Base-by-base conservation (phyloP, 1,284 basidiomycete species). In the Pseudozyma thailandica region DNA sequence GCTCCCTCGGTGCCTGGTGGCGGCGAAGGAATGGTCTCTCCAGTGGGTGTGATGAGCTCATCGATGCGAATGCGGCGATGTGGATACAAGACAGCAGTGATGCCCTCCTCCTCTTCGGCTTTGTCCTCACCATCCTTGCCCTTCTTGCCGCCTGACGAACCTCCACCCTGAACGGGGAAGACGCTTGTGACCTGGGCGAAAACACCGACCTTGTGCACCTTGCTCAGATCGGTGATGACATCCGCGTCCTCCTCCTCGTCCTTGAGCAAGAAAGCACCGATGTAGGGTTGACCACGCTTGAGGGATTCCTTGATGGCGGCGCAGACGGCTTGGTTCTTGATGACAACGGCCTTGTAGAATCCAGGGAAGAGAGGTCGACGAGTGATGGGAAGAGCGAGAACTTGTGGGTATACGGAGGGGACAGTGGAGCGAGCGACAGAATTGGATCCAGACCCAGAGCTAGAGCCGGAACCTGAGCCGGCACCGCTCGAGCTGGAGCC, bases 131-230 rank as follows among this genome's bases (percentile, higher is more conserved):
- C 68, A 13, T 74, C 71, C 49, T 72, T 75, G 49, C 60, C 58
- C 53, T 66, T 64, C 61, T 81, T 84, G 88, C 88, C 43, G 50
- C 75, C 66, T 12, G 61, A 64, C 58, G 70, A 63, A 9, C 64
- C 58, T 9, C 65, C 56, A 31, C 61, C 58, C 54, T 78, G 73
- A 4, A 77, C 74, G 7, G 75, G 88, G 84, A 97, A 98, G 5
- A 95, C 91, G 75, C 92, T 94, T 1, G 95, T 98, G 66, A 98
- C 94, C 85, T 98, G 95, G 3, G 94, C 94, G 82, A 98, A 97
- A 9, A 98, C 94, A 63, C 96, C 96, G 54, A 97, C 93, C 4
- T 89, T 88, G 84, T 98, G 92, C 3, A 98, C 93, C 63, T 92
- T 90, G 84, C 92, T 88, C 50, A 93, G 84, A 79, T 91, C 90